Evolutionary conservation across 805 yeast genomes (phyloP), one percentile per base, ranked within the genome.

Genomic region (Yarrowia divulgata): DNA sequence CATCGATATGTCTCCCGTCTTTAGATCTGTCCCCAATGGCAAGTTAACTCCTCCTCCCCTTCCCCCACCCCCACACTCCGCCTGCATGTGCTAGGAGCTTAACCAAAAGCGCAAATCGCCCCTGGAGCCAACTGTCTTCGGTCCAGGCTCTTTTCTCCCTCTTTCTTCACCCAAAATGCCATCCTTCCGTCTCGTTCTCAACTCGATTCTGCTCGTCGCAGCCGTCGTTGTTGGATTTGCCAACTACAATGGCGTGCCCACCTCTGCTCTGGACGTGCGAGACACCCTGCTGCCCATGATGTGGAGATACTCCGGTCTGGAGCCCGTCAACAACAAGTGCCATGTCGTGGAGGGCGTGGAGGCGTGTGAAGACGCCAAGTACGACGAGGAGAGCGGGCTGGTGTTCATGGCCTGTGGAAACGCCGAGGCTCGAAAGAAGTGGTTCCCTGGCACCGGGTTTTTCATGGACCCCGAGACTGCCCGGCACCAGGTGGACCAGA

Each of bases 361-460:
- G 34, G 66, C 52, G 14, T 60, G 66, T 18, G 66, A 60, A 14
- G 66, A 60, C 43, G 66, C 66, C n/a, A 60, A 60, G 42, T 60
- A 60, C 52, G 66, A 60, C 52, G 50, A 43, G 50, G 66, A 60
- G 14, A 19, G 23, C 12, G 66, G 66, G 1, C 52, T 60, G 14
- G 40, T 60, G 52, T 60, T 60, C 34, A 19, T 60, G 42, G 66
- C 66, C 12, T 60, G 66, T 14, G 66, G 52, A 1, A 45, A 43
- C 8, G 40, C 52, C 3, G 50, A 43, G 4, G 52, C 50, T 13
- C 66, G 66, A 18, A 40, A 45, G n/a, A 60, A 60, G 52, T 60
- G 66, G 66, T 60, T 60, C 34, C 66, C 66, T 8, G 66, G 66
- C 8, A 43, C 66, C 0, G 66, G 66, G 4, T 34, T 45, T 34